A percentile compares a stretch with the other conserved stretches of the same genome.
These are phyloP conservation scores for Podila clonocystis DNA, from an alignment of 192 early-diverging fungal genomes.

Conservation along the genomic window DNA sequence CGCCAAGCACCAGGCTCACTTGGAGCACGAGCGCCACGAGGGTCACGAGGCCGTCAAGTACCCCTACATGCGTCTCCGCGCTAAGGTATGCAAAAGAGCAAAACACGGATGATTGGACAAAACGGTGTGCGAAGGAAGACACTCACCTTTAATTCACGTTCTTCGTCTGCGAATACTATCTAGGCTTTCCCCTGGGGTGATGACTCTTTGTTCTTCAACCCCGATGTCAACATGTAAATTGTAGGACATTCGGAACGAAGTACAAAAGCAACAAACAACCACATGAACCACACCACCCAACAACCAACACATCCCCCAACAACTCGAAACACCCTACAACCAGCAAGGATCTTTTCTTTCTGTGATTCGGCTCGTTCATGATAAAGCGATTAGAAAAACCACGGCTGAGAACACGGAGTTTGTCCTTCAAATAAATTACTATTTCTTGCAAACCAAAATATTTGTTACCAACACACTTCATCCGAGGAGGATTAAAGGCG, in stretches of 20 bases:
- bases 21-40: constrained; percentile 49
- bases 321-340: neutral
- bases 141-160: neutral
- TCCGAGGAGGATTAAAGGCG: no score
- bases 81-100: constrained; percentile 29
- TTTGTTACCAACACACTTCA: no score
- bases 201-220: constrained; percentile 51
- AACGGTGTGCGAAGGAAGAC: neutral
- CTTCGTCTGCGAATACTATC: neutral
- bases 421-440: constrained; percentile 1
- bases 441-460: neutral
- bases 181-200: constrained; percentile 55
- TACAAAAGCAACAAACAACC: neutral
- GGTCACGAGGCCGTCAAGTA: constrained; percentile 49
- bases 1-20: constrained; percentile 54
- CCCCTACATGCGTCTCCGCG: constrained; percentile 53
- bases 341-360: neutral
- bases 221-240: constrained; percentile 46
- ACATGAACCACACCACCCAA: neutral
- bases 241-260: neutral
- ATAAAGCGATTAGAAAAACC: neutral
- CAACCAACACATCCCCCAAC: neutral
- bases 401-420: neutral
- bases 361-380: neutral
- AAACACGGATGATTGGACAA: neutral